These are phyloP conservation scores for Diutina pseudorugosa DNA, from an alignment of 1,139 yeast species.

Conservation along the genomic window DNA sequence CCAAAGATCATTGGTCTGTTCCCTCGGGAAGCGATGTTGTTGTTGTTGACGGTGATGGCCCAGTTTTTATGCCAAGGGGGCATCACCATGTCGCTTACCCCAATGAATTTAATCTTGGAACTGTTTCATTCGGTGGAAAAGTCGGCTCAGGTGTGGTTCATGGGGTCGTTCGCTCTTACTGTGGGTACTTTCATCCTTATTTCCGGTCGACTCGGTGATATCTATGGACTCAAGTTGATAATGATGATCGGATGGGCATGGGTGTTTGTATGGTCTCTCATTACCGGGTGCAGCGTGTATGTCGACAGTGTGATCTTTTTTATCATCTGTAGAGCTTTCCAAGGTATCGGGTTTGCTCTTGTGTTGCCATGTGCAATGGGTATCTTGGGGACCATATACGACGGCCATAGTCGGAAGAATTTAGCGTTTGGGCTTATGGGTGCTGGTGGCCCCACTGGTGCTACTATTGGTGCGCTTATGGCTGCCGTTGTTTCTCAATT, in stretches of 20 bases:
- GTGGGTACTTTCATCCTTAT: constrained; percentile 43
- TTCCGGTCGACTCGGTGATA: constrained; percentile 42
- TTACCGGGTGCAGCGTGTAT: constrained; percentile 37
- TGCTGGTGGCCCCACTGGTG: constrained; percentile 46
- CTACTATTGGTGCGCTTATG: constrained; percentile 35
- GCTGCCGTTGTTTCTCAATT: constrained; percentile 33
- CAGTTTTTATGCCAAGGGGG: constrained; percentile 29
- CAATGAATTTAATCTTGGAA: constrained; percentile 24
- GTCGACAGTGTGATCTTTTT: constrained; percentile 31
- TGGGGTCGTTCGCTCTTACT: constrained; percentile 45
- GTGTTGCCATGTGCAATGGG: constrained; percentile 43
- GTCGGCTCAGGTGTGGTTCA: constrained; percentile 33
- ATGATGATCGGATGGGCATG: constrained; percentile 34
- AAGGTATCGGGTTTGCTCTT: constrained; percentile 44
- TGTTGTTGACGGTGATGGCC: constrained; percentile 8
- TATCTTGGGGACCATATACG: constrained; percentile 34
- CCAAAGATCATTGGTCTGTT: not conserved
- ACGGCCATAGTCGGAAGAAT: constrained; percentile 35
- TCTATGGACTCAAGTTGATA: constrained; percentile 35
- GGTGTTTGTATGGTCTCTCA: constrained; percentile 29
- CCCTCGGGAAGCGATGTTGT: not conserved
- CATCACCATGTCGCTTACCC: constrained; percentile 26
- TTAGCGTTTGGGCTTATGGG: constrained; percentile 39
- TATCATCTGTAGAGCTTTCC: constrained; percentile 39
- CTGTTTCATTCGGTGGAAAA: constrained; percentile 13